Evolutionary conservation across 2,329 filamentous ascomycete genomes (phyloP), one percentile per base, ranked within the genome.

Genomic region (Hypoxylon sp.): DNA sequence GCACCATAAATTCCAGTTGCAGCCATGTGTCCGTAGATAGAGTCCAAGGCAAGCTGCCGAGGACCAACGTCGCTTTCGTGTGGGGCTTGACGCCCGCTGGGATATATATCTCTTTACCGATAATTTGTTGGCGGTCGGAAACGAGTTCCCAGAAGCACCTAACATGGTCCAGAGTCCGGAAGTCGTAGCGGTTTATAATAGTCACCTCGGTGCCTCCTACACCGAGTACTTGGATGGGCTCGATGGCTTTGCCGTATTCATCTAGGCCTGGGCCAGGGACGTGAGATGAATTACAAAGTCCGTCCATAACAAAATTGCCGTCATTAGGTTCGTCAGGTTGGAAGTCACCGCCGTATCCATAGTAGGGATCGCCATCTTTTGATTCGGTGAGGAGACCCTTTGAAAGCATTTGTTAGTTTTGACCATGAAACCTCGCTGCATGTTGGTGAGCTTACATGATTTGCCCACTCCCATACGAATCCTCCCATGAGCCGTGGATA

Each of bases 381-480:
- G 79, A 81, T 53, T 80, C 80, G 6, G 81, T 81, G 3, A 85
- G 76, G 66, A 88, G 72, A 67, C 85, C 75, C 81, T 81, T 20
- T 1, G 6, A 17, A n/a, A 27, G 2, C 20, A 17, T 35, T 2
- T 49, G 27, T 72, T 68, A 69, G 64, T 40, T 35, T 11, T 10
- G 11, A 13, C 40, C 6, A 44, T 2, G 2, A 35, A 58, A 58
- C 1, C 1, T 14, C 3, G 6, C 22, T 33, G 2, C 20, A 10
- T 17, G 35, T 13, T 7, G 6, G 3, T 31, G 6, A 6, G 69
- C 79, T 70, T 46, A 86, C 85, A 60, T 90, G 88, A 64, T 89
- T 90, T 0, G 84, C 85, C 88, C 88, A 90, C 72, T 90, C 88
- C 88, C 88, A 90, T 2, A 90, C 84, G 37, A 87, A 89, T 0